A percentile compares a stretch with the other conserved stretches of the same genome.
phyloP scores from a whole-genome alignment of 1,139 yeast species.

The Suzukiozyma palmioleophila region DNA sequence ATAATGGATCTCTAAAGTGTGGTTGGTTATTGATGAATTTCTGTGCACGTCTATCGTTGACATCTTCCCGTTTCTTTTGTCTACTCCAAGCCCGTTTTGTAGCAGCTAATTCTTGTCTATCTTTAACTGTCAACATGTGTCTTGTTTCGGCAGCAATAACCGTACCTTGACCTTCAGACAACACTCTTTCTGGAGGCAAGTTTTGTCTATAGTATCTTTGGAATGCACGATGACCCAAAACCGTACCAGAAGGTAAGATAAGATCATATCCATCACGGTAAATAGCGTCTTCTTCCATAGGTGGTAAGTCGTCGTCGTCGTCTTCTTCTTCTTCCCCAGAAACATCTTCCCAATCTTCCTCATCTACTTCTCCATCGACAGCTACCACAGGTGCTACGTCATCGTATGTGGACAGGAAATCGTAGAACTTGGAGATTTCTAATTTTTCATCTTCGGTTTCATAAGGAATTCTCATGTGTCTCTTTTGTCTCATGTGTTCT shows the following conservation, averaged over 20 bases:
- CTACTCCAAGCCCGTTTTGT: conserved; percentile 78
- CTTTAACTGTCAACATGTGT: conserved; percentile 52
- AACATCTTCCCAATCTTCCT: conserved; percentile 41
- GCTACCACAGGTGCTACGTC: conserved; percentile 16
- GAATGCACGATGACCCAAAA: conserved; percentile 86
- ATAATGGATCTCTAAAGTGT: conserved; percentile 84
- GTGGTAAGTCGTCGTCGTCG: conserved; percentile 42
- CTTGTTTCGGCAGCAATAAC: conserved; percentile 90
- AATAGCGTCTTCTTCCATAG: conserved; percentile 23
- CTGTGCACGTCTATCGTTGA: conserved; percentile 71
- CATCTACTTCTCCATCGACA: conserved; percentile 12
- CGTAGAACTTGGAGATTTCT: conserved; percentile 80
- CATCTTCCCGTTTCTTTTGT: conserved; percentile 62
- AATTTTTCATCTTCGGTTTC: conserved; percentile 78
- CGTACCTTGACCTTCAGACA: conserved; percentile 90
- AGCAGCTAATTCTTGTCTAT: conserved; percentile 50
- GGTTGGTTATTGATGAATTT: conserved; percentile 85
- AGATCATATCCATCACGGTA: conserved; percentile 69
- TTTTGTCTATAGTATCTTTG: conserved; percentile 82
- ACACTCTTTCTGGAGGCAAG: conserved; percentile 66
- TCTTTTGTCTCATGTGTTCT: conserved; percentile 81
- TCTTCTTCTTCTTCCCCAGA: conserved; percentile 42
- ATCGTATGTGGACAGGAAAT: conserved; percentile 66
- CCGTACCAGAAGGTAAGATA: conserved; percentile 79
- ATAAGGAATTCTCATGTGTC: conserved; percentile 87